Base-by-base conservation (phyloP, 805 yeast species). In the Spathaspora arborariae region DNA sequence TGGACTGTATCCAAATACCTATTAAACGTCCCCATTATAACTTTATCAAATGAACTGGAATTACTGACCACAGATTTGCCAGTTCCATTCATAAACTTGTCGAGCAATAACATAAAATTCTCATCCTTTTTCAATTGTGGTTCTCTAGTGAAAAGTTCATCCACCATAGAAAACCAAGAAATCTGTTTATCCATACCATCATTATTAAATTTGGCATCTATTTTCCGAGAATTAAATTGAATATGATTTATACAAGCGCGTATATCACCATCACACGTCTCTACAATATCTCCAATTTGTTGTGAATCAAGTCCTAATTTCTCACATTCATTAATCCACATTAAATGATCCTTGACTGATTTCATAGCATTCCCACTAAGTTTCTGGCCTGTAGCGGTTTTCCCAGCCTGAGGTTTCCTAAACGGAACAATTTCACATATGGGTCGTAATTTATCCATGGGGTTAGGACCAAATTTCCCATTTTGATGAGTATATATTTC, bases 191-290 rank as follows among this genome's bases (percentile, higher is more conserved):
- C 96, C 61, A 85, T 88, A 9, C 26, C 19, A 18, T 21, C 33
- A 24, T 6, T 33, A 36, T 69, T 63, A 30, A 15, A n/a, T n/a
- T n/a, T 40, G 20, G 11, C 18, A 45, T 50, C 54, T 10, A 51
- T n/a, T 45, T 53, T 54, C 19, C 62, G 48, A 9, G 57, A 57
- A 41, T 68, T 65, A 58, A 92, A 91, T 55, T 92, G 98, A 34
- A 92, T 61, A 55, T 83, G 79, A 58, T 92, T 92, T 35, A 92
- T 72, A 63, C 96, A 85, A 21, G 89, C 87, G 54, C 99, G 71
- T 16, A 94, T 74, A 65, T 92, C 99, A 36, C 88, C 88, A 51
- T 87, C 89, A 33, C 90, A 79, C 1, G 81, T 61, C 42, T 79
- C 83, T 5, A 88, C 82, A 8, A 92, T 68, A 38, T 85, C 87